Evolutionary conservation across 169 alveolate genomes (phyloP).

Genomic region (Plasmodium coatneyi): DNA sequence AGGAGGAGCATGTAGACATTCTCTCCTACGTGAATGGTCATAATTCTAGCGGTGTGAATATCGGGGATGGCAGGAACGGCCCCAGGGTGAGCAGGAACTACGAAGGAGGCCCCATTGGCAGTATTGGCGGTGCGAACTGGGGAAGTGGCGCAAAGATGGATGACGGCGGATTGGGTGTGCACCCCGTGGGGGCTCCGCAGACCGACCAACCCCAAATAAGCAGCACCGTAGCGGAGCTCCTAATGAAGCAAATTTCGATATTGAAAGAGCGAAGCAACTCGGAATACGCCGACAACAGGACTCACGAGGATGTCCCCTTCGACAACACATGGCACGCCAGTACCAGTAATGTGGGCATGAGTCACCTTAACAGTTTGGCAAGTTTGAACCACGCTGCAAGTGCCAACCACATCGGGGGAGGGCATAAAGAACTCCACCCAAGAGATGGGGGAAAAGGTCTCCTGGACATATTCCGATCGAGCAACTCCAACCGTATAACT

Average conservation of each 20-base stretch:
- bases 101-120: background rate
- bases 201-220: conserved; percentile 21
- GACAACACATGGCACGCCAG: background rate
- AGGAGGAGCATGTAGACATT: conserved; percentile 29
- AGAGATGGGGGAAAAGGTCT: conserved; percentile 50
- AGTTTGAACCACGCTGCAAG: background rate
- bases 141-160: background rate
- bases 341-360: background rate
- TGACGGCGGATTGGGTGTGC: background rate
- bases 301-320: background rate
- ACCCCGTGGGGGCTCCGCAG: background rate
- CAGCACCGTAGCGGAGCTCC: conserved; percentile 45
- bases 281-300: conserved; percentile 9
- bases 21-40: conserved; percentile 5
- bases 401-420: background rate
- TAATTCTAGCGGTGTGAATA: background rate
- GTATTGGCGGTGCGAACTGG: background rate
- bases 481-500: background rate
- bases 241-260: conserved; percentile 56
- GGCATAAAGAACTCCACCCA: conserved; percentile 12
- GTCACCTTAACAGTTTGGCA: background rate
- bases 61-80: background rate
- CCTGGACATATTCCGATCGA: conserved; percentile 26
- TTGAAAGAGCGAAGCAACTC: conserved; percentile 19
- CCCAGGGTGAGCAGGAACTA: background rate